Evolutionary conservation across 2,329 filamentous ascomycete species (phyloP).

Genomic region (Acrocalymma vagum): DNA sequence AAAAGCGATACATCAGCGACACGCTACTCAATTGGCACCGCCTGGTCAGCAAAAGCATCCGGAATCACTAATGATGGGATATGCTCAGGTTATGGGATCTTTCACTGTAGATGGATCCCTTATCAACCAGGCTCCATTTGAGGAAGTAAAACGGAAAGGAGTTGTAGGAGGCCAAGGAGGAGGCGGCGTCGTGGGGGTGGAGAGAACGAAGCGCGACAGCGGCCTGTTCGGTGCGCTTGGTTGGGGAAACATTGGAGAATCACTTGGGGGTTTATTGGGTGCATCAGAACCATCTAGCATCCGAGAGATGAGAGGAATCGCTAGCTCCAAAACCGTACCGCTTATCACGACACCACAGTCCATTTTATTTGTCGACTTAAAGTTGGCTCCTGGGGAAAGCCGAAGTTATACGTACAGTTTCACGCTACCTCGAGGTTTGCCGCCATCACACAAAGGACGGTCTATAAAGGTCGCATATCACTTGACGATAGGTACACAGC

Average conservation of each 20-base stretch:
- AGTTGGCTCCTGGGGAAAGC: constrained; percentile 87
- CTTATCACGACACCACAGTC: constrained; percentile 95
- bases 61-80: constrained; percentile 96
- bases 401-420: constrained; percentile 88
- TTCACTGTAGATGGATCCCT: constrained; percentile 93
- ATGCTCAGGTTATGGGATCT: constrained; percentile 90
- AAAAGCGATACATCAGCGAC: constrained; percentile 36
- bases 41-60: constrained; percentile 55
- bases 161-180: constrained; percentile 84
- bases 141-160: constrained; percentile 94
- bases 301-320: constrained; percentile 90
- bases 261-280: constrained; percentile 86
- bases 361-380: constrained; percentile 92
- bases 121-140: constrained; percentile 87
- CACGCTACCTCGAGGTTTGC: constrained; percentile 84
- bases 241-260: constrained; percentile 88
- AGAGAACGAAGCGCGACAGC: constrained; percentile 76
- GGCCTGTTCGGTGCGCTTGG: constrained; percentile 85
- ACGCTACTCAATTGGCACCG: constrained; percentile 42
- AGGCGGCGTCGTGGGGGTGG: constrained; percentile 84
- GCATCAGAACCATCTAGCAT: constrained; percentile 89
- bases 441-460: constrained; percentile 88
- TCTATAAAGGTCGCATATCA: constrained; percentile 94
- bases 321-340: constrained; percentile 86
- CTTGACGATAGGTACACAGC: constrained; percentile 89